These are phyloP conservation scores for Candida cerambycidarum DNA, from an alignment of 805 yeast species.

Conservation along the genomic window DNA sequence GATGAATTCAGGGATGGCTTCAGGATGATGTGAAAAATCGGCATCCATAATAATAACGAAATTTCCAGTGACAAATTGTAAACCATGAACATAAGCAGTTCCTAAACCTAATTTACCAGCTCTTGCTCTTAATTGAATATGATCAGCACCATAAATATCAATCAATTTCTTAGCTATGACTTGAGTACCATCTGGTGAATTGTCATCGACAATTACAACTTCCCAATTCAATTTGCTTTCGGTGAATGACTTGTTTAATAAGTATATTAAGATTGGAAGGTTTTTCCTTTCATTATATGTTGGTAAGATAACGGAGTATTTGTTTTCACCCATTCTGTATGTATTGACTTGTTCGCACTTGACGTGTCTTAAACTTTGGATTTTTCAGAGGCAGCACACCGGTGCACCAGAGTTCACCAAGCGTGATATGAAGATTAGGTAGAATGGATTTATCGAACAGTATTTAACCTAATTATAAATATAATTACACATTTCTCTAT, in stretches of 20 bases:
- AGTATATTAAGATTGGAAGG: constrained; percentile 66
- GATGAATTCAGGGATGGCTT: constrained; percentile 74
- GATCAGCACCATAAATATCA: constrained; percentile 56
- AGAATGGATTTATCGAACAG: too few species aligned
- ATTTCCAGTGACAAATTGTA: constrained; percentile 68
- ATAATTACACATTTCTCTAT: constrained; percentile 2
- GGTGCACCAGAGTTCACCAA: too few species aligned
- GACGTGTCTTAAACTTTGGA: constrained; percentile 7
- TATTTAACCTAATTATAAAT: not conserved
- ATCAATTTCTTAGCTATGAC: constrained; percentile 63
- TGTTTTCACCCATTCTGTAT: constrained; percentile 22
- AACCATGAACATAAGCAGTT: constrained; percentile 78
- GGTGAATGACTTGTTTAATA: constrained; percentile 65
- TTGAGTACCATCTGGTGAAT: constrained; percentile 82
- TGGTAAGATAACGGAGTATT: constrained; percentile 74
- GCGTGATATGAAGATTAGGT: too few species aligned
- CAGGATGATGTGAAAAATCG: constrained; percentile 80
- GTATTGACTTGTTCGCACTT: not conserved
- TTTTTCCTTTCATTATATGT: constrained; percentile 71
- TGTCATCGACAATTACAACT: constrained; percentile 73
- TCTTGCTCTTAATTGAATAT: constrained; percentile 65
- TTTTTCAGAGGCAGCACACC: too few species aligned
- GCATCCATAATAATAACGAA: constrained; percentile 83
- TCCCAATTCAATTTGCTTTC: constrained; percentile 67
- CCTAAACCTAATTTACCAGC: constrained; percentile 79